Percentiles rank a stretch among this genome's conserved stretches.
phyloP scores from a whole-genome alignment of 2,329 filamentous ascomycete species.

The Cladorrhinum sp. region DNA sequence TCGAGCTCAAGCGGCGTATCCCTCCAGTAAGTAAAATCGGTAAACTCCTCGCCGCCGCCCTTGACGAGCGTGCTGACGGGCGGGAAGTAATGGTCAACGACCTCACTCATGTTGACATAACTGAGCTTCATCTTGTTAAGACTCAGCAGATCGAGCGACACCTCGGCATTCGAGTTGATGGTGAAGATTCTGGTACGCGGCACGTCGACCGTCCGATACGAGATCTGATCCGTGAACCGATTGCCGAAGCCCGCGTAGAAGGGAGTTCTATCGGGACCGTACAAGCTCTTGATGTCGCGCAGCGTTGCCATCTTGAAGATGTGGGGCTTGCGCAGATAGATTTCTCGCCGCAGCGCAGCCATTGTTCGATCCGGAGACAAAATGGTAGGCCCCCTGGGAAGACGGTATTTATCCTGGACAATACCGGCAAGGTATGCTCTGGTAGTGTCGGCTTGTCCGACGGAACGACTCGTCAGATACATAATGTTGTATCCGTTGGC shows the following conservation, averaged over 20 bases:
- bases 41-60: slow-evolving; percentile 89
- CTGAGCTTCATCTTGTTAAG: slow-evolving; percentile 95
- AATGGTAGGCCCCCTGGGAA: slow-evolving; percentile 90
- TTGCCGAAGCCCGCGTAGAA: slow-evolving; percentile 99
- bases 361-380: slow-evolving; percentile 93
- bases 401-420: slow-evolving; percentile 76
- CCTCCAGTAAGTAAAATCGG: slow-evolving; percentile 96
- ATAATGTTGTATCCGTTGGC: slow-evolving; percentile 98
- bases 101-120: slow-evolving; percentile 94
- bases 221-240: slow-evolving; percentile 90
- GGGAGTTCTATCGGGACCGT: slow-evolving; percentile 71
- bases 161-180: slow-evolving; percentile 96
- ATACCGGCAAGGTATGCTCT: slow-evolving; percentile 87
- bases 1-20: slow-evolving; percentile 79
- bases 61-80: slow-evolving; percentile 83
- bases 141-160: slow-evolving; percentile 83
- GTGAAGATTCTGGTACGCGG: slow-evolving; percentile 90
- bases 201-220: slow-evolving; percentile 93
- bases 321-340: slow-evolving; percentile 94
- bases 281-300: slow-evolving; percentile 87
- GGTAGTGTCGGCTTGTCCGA: slow-evolving; percentile 89
- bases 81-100: slow-evolving; percentile 97
- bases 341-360: slow-evolving; percentile 83
- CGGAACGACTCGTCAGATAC: slow-evolving; percentile 91
- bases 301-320: slow-evolving; percentile 99